Base-by-base conservation (phyloP, 164 flowering plant species). In the Santalum album region DNA sequence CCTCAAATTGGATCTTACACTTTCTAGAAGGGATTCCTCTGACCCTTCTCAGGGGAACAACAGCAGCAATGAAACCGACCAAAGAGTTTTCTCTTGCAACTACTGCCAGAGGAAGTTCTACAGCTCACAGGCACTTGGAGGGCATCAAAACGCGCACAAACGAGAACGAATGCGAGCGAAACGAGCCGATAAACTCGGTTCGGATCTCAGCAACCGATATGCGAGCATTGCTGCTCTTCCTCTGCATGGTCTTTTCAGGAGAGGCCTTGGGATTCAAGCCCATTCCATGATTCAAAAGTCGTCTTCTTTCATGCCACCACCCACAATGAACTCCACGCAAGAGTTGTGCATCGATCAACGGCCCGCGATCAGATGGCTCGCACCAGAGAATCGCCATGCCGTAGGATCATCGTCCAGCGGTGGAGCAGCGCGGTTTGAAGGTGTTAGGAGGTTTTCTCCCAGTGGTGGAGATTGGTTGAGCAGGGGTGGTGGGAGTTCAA, bases 101-200 rank as follows among this genome's bases (percentile, higher is more conserved):
- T 78, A 73, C 23, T 78, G 83, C 61, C 76, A 69, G 11, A 69
- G 78, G 21, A 78, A 73, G 49, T 78, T 78, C 66, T 76, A 73
- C 53, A 78, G 83, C 58, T 78, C 83, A 2, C 83, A 78, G 35
- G 83, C 84, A 7, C 72, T 79, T 1, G 84, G 84, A 6, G 84
- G 84, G 20, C 84, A 79, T 59, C 84, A 78, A 61, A 78, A 78
- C 43, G 83, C 83, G 0, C 83, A 78, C 36, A 78, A 78, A 44
- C 40, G 78, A 20, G 84, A 79, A 52, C 26, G 84, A 14, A 76
- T 70, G 2, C 65, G 76, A 0, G 80, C 77, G 0, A 79, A 72
- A 56, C 60, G 75, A 15, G 75, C 75, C 0, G 74, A 51, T n/a
- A 49, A 44, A 25, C 14, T 44, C 12, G 54, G 46, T 5, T 21